Evolutionary conservation across 148 eudicot genomes (phyloP), one percentile per base, ranked within the genome.

Genomic region (Chenopodium berlandieri): DNA sequence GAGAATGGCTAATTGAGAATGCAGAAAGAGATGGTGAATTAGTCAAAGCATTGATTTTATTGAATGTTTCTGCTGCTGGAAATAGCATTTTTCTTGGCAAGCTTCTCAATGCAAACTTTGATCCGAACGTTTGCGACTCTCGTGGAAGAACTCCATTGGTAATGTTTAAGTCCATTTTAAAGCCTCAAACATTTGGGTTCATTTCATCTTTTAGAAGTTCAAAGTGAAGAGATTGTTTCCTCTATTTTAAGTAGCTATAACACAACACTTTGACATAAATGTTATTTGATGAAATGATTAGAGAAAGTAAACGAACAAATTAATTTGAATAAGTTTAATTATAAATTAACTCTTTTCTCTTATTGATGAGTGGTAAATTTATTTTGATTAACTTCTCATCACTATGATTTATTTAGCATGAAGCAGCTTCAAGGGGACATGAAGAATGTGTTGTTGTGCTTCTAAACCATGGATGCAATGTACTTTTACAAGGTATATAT

Each of bases 1-100:
- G 86, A 75, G 86, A 80, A 46, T 79, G 83, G 82, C 46, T 80
- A 2, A 56, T 84, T 34, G 80, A 84, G 48, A 70, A 75, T n/a
- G 79, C 30, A 22, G 48, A 47, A 44, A 27, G 40, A 70, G 71
- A 34, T 62, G 37, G 67, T 69, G 86, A 79, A 58, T 16, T 46
- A 4, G 23, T 58, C 58, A 75, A 58, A 31, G 63, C 78, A 32
- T 64, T 73, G 31, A 74, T 74, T 73, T 47, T 81, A 60, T 22
- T 81, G 64, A 60, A 81, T 48, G 83, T 65, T 74, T 78, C 78
- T 44, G 78, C 83, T 17, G 75, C 78, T 64, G 83, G 78, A 44
- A 81, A 81, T 40, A 64, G 47, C 52, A 47, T 52, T 60, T 81
- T 81, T 64, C 73, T 81, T 46, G 83, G 64, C 22, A 81, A 74